phyloP scores from a whole-genome alignment of 225 moss, liverwort and hornwort genomes.

The Pseudoscleropodium purum region DNA sequence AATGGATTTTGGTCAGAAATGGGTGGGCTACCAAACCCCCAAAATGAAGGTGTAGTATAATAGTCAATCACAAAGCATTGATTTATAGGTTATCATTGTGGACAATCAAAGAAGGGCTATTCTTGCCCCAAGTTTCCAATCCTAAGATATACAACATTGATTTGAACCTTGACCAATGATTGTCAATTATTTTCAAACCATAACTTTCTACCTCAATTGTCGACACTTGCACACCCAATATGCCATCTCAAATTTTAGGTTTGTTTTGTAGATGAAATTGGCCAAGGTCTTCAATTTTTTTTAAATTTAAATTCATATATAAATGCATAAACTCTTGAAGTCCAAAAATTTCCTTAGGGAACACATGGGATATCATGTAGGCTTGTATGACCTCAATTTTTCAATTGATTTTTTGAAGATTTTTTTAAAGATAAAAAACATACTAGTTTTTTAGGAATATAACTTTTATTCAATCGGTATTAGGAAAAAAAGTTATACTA shows the following conservation, averaged over 20 bases:
- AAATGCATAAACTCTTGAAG: background rate
- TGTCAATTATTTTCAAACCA: background rate
- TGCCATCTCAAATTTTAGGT: background rate
- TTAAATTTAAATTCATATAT: background rate
- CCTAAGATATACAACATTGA: too few species aligned
- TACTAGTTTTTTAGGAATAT: background rate
- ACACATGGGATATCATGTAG: background rate
- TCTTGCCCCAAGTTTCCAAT: background rate
- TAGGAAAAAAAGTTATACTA: background rate
- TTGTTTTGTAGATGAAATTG: background rate
- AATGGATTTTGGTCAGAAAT: too few species aligned
- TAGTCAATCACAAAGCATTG: background rate
- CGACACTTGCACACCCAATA: background rate
- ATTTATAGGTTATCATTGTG: background rate
- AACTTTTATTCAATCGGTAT: rapidly evolving
- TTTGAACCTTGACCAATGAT: background rate
- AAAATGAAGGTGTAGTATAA: background rate
- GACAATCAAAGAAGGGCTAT: rapidly evolving
- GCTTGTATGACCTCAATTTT: background rate
- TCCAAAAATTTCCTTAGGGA: rapidly evolving
- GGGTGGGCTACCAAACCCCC: too few species aligned
- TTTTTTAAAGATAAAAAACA: background rate
- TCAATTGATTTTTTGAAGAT: rapidly evolving
- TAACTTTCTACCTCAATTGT: background rate
- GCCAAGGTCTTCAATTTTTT: background rate